Conservation (phyloP, 1,284 basidiomycete genomes). For the Cystobasidium slooffiae region DNA sequence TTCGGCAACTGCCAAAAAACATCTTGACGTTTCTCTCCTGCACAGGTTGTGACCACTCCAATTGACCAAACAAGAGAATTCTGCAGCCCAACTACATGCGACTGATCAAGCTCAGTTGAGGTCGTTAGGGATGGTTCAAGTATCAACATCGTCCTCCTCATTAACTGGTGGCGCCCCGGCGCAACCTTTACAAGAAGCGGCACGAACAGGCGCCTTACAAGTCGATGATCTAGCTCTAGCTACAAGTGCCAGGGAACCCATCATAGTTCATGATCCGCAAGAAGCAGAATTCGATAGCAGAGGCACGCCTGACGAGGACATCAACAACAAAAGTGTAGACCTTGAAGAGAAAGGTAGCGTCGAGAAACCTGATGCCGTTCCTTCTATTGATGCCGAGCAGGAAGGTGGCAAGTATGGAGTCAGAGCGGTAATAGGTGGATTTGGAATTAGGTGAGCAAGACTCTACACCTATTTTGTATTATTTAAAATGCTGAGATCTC, state of each 20-base stretch:
- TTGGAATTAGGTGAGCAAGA: slow-evolving; percentile 22
- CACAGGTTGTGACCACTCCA: no score
- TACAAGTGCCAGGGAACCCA: slow-evolving; percentile 12
- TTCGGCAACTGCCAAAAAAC: no score
- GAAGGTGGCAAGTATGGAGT: slow-evolving; percentile 38
- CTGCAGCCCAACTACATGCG: no score
- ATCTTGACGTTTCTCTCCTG: no score
- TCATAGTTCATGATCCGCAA: neutral
- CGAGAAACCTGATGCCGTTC: slow-evolving; percentile 13
- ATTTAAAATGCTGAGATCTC: neutral
- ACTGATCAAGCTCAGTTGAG: neutral
- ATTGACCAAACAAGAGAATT: no score
- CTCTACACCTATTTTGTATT: neutral
- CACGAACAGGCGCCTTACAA: slow-evolving; percentile 3
- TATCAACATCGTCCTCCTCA: neutral
- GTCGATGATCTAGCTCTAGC: slow-evolving; percentile 14
- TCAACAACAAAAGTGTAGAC: neutral
- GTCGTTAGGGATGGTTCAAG: neutral
- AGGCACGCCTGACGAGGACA: neutral
- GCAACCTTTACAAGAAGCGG: neutral
- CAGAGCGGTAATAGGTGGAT: slow-evolving; percentile 34
- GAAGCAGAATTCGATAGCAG: neutral
- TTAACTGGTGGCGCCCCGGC: neutral
- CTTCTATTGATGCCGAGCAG: slow-evolving; percentile 12
- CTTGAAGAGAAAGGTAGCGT: neutral